Base-by-base conservation (phyloP, 768 basidiomycete genomes). In the Lactifluus echinatus region DNA sequence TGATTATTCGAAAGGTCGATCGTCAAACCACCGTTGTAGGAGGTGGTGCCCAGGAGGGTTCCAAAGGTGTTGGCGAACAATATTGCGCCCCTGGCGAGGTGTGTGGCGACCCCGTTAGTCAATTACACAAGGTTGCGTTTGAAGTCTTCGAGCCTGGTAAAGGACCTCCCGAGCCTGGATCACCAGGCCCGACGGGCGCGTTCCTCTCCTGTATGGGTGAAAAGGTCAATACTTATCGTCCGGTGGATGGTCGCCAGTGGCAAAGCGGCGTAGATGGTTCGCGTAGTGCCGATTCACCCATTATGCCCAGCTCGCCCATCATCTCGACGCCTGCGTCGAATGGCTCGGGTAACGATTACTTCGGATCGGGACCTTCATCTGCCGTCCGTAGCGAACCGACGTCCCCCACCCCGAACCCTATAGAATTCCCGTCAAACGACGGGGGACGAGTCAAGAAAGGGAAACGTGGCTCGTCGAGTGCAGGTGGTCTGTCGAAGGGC, bases 1-100 rank as follows among this genome's bases (percentile, higher is more conserved):
- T 98, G 43, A 88, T 97, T 71, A 88, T 97, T 63, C 89, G 95
- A 53, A 92, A 93, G 66, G 90, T 96, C 52, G 94, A 96, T 65
- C 85, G 87, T 64, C 88, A 85, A 63, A 91, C 89, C 2, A 89
- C 83, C 8, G 93, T 88, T 36, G 87, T 94, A 40, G 95, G 94
- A 43, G 92, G 91, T 40, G 89, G 89, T n/a, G 76, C 89, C 23
- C 85, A 89, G 68, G 91, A 94, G 63, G 89, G 90, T 50, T 84
- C 85, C 47, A 92, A 92, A 70, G 82, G 85, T 51, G 83, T 90
- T 31, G 83, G 87, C 17, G 87, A 93, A 66, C 85, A 88, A 63
- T 90, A 83, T 67, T 92, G 89, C 66, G 71, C 82, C 1, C 81
- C 83, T 6, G 90, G 91, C 24, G 94, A 97, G 70, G 85, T 88